Conservation (phyloP, 371 early-diverging fungal genomes). For the Mortierella sp. region DNA sequence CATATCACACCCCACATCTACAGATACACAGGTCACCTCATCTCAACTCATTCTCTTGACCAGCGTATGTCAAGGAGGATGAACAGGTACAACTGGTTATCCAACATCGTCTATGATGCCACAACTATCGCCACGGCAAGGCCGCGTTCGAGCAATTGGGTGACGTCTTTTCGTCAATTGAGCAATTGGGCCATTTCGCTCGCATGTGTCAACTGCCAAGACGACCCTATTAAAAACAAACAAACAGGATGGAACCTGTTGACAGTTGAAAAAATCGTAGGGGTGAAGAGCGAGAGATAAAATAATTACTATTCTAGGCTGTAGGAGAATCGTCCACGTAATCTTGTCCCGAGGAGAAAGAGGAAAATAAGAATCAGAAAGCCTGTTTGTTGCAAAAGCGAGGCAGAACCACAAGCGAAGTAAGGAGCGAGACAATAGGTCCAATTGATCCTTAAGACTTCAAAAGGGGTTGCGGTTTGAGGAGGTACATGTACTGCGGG, state of each 20-base stretch:
- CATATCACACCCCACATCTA: background rate
- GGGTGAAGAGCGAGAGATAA: background rate
- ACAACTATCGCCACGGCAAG: background rate
- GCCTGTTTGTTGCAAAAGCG: background rate
- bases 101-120: background rate
- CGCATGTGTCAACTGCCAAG: background rate
- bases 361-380: background rate
- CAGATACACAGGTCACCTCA: background rate
- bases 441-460: background rate
- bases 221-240: background rate
- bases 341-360: background rate
- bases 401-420: background rate
- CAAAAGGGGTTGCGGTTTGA: no score
- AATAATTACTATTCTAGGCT: background rate
- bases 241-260: background rate
- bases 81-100: background rate
- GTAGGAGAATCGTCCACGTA: background rate
- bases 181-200: background rate
- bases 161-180: background rate
- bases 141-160: background rate
- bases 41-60: no score
- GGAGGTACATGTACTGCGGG: no score
- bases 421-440: background rate
- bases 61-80: background rate
- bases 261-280: background rate